Conservation (phyloP, 164 flowering plant species). For the Vitis riparia region DNA sequence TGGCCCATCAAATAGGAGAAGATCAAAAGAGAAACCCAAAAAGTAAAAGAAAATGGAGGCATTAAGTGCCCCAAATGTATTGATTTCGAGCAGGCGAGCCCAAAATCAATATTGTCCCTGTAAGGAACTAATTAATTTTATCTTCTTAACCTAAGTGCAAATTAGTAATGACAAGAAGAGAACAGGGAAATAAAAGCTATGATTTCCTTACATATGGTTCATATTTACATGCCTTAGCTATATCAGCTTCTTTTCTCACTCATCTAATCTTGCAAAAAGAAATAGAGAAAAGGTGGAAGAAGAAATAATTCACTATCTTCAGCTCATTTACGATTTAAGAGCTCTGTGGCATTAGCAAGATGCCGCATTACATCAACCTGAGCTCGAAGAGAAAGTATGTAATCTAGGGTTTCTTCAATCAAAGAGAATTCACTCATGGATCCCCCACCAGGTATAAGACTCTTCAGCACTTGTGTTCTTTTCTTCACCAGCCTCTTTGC, state of each 20-base stretch:
- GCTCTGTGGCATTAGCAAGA: conserved; percentile 39
- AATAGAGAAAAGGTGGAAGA: not conserved
- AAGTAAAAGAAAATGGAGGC: no score
- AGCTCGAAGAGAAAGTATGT: conserved; percentile 58
- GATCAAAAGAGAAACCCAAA: no score
- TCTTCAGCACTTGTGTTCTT: conserved; percentile 54
- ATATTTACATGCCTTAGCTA: conserved; percentile 32
- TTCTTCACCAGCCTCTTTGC: conserved; percentile 57
- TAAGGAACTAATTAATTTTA: no score
- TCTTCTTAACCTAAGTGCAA: not conserved
- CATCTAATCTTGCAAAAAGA: conserved; percentile 3
- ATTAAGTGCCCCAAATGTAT: no score
- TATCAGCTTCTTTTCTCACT: conserved; percentile 12
- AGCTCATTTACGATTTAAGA: conserved; percentile 22
- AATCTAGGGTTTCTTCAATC: conserved; percentile 75
- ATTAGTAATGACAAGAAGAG: not conserved
- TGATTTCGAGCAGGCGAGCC: no score
- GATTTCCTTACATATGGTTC: conserved; percentile 16
- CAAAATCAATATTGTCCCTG: no score
- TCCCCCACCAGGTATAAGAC: conserved; percentile 73
- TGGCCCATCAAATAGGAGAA: no score
- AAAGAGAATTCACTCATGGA: conserved; percentile 49
- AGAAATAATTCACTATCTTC: not conserved
- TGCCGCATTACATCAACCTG: conserved; percentile 78
- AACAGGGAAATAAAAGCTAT: not conserved